These are phyloP conservation scores for Leonotis leonurus DNA, from an alignment of 257 asterid genomes.

Conservation along the genomic window DNA sequence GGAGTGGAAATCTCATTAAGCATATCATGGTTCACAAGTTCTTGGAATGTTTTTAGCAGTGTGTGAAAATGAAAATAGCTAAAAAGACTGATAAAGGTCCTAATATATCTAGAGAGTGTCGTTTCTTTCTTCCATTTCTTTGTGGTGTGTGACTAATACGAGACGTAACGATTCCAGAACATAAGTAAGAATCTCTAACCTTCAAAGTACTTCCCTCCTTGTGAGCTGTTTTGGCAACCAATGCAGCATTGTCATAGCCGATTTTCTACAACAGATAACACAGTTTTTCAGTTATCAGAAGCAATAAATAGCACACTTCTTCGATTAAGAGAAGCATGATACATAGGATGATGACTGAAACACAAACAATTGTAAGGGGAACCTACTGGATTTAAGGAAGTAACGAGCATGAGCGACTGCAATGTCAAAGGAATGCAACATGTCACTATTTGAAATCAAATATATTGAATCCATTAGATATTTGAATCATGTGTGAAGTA, in stretches of 20 bases:
- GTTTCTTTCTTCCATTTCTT: not conserved
- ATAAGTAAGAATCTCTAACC: constrained; percentile 37
- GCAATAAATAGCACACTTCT: no score
- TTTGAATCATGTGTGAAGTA: constrained; percentile 4
- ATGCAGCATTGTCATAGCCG: constrained; percentile 93
- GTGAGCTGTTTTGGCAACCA: constrained; percentile 97
- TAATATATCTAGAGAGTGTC: not conserved
- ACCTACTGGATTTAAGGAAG: constrained; percentile 92
- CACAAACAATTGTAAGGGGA: not conserved
- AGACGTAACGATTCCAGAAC: no score
- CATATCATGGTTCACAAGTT: not conserved
- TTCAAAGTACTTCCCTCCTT: constrained; percentile 88
- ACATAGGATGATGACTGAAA: not conserved
- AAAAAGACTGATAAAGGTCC: not conserved
- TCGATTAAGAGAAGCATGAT: constrained; percentile 1
- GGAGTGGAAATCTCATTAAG: constrained; percentile 12
- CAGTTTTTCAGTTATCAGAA: no score
- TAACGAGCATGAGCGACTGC: constrained; percentile 99
- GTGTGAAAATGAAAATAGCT: not conserved
- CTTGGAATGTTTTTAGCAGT: no score
- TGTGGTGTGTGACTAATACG: not conserved
- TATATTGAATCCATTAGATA: not conserved
- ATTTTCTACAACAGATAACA: constrained; percentile 58
- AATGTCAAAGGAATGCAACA: constrained; percentile 15
- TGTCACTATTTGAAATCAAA: constrained; percentile 4